A percentile compares a stretch with the other conserved stretches of the same genome.
phyloP scores from a whole-genome alignment of 768 basidiomycete species.

The Serendipita sp. region DNA sequence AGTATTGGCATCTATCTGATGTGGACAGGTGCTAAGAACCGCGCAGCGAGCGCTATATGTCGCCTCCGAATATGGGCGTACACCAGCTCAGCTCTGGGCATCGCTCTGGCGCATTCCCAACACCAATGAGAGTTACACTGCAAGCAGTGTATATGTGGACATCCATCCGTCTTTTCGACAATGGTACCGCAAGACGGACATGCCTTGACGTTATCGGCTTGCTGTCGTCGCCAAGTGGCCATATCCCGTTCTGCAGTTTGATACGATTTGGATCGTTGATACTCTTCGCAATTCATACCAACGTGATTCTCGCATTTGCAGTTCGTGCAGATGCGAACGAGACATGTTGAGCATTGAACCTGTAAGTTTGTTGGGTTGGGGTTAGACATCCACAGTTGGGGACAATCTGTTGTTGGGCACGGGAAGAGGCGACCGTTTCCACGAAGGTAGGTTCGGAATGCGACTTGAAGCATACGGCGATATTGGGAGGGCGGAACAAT shows the following conservation, averaged over 20 bases:
- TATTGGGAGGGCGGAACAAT: neutral
- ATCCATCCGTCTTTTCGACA: neutral
- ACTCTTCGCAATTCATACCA: neutral
- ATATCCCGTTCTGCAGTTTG: neutral
- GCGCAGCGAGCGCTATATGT: neutral
- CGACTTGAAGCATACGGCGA: neutral
- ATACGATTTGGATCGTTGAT: neutral
- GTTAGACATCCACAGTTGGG: neutral
- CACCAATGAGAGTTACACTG: neutral
- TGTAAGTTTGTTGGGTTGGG: neutral
- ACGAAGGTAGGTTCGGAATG: neutral
- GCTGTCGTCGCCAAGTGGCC: neutral
- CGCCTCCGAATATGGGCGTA: slow-evolving; percentile 2
- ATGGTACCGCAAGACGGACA: neutral
- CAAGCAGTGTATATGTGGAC: neutral
- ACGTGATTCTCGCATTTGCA: neutral
- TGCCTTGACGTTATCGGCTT: neutral
- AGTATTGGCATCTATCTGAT: neutral
- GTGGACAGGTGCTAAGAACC: neutral
- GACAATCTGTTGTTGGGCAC: neutral
- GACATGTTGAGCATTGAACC: neutral
- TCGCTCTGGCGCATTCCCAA: neutral
- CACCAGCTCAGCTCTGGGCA: neutral
- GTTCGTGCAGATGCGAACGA: neutral
- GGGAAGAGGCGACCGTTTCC: neutral